phyloP scores from a whole-genome alignment of 768 basidiomycete species.

The Tulasnella sp. region DNA sequence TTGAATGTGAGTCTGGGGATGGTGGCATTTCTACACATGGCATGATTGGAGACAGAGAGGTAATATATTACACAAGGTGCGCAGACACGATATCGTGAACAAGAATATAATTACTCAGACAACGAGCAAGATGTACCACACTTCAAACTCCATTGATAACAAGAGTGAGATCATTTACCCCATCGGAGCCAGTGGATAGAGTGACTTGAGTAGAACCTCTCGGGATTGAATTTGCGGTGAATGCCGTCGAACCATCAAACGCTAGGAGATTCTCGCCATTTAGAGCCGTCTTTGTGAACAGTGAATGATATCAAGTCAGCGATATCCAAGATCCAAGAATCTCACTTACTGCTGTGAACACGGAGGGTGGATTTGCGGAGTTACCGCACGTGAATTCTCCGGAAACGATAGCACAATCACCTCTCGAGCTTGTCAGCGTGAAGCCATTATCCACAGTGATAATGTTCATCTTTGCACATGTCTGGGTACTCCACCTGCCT shows the following conservation, averaged over 20 bases:
- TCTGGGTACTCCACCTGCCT: conserved; percentile 52
- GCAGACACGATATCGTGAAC: no score
- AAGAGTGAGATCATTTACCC: no score
- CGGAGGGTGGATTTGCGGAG: conserved; percentile 33
- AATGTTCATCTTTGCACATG: conserved; percentile 41
- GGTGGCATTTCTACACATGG: no score
- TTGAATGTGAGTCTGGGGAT: no score
- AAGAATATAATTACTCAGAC: no score
- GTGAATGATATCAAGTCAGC: not conserved
- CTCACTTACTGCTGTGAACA: conserved; percentile 42
- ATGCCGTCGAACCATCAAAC: conserved; percentile 37
- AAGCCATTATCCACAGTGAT: conserved; percentile 38
- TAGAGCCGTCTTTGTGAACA: conserved; percentile 32
- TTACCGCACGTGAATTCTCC: conserved; percentile 40
- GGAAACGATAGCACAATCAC: conserved; percentile 38
- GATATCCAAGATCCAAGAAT: not conserved
- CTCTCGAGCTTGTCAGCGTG: conserved; percentile 47
- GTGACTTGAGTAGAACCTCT: conserved; percentile 12
- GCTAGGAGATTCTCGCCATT: conserved; percentile 38
- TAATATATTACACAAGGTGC: no score
- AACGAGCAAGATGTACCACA: no score
- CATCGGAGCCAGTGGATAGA: conserved; percentile 1
- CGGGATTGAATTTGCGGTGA: conserved; percentile 32
- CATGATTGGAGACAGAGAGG: no score
- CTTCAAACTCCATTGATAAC: no score